Evolutionary conservation across 2,329 filamentous ascomycete genomes (phyloP), one percentile per base, ranked within the genome.

Genomic region (Diaporthe longicolla): DNA sequence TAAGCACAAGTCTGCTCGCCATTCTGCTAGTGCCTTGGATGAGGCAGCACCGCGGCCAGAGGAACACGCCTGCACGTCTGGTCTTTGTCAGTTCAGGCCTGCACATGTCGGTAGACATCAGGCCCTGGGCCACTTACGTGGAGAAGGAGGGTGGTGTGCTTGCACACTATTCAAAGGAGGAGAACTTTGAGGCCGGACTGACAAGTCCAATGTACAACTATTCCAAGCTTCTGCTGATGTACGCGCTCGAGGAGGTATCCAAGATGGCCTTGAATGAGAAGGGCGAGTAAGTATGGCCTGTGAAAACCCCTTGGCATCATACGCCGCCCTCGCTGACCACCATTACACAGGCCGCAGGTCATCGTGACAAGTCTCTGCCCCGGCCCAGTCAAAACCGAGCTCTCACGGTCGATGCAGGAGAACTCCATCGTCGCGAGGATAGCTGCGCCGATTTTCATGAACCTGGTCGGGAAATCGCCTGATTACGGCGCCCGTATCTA

Each of bases 1-100:
- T 92, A 2, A 90, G 89, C 32, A 92, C 88, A 0, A 83, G 84
- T 13, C 83, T 91, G 0, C 82, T 92, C 3, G 87, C 84, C 1
- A 75, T 90, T 2, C 80, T 90, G 0, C 84, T 92, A 17, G 81
- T 89, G 4, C 86, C 85, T 0, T 85, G 86, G 74, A 79, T 89
- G 54, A 81, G 78, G 54, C 58, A 76, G 9, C 77, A 79, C 57
- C 78, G 78, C 52, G 73, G 59, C 13, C 73, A 77, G 68, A 77
- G 80, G 43, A 61, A 73, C 1, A 54, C 76, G 1, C 77, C 79
- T 15, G 77, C 79, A 2, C 80, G 80, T 32, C 55, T 80, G n/a
- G 75, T 77, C 63, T 72, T 79, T 3, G 76, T 78, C 54, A 76
- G 78, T 45, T 81, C 79, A 11, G 69, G 74, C 17, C 65, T 65